These are phyloP conservation scores for Trypanosoma melophagium DNA, from an alignment of 208 protist species.

Conservation along the genomic window DNA sequence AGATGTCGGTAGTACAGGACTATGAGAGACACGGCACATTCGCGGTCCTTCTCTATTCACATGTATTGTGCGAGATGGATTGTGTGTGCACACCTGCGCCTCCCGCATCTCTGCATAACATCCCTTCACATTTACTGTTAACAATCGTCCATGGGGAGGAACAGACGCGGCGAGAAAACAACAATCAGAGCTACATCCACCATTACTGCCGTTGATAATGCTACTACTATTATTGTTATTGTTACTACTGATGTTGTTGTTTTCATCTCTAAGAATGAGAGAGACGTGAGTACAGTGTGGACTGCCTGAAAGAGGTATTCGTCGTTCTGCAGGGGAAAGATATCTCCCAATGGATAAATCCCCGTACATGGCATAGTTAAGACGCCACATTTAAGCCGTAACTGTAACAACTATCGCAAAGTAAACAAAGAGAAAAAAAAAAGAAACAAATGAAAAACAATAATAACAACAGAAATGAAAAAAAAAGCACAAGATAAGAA, in stretches of 20 bases:
- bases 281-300: constrained; percentile 8
- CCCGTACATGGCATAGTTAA: constrained; percentile 15
- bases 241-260: background rate
- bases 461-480: background rate
- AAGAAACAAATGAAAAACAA: background rate
- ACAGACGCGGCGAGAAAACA: constrained; percentile 8
- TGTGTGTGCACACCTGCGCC: background rate
- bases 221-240: too few species aligned
- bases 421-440: too few species aligned
- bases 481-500: background rate
- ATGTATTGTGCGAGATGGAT: background rate
- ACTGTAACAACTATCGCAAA: too few species aligned
- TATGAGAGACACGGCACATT: background rate
- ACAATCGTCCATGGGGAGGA: constrained; percentile 2
- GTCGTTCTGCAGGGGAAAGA: background rate
- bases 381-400: constrained; percentile 13
- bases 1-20: background rate
- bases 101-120: constrained; percentile 20
- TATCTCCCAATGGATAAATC: background rate
- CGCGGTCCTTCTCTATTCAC: background rate
- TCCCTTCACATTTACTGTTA: constrained; percentile 21
- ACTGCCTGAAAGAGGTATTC: background rate
- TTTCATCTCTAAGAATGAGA: background rate
- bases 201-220: too few species aligned
- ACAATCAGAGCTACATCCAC: too few species aligned